These are phyloP conservation scores for Cymbidium sinense DNA, from an alignment of 106 monocot species.

Conservation along the genomic window DNA sequence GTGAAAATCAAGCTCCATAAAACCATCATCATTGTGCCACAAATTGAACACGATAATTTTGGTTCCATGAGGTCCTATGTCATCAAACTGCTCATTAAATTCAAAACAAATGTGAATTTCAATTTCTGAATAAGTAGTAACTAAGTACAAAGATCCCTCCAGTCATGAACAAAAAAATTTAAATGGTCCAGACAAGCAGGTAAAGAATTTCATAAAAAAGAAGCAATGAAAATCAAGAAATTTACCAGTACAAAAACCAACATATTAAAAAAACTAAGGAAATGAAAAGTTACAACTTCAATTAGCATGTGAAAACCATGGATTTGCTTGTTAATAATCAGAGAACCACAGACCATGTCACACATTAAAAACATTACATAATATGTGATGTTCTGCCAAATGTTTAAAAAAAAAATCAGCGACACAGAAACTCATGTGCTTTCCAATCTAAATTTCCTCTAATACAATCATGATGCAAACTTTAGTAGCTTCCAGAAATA, in stretches of 20 bases:
- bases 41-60: conserved; percentile 79
- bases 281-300: neutral
- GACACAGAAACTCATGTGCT: neutral
- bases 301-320: neutral
- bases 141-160: neutral
- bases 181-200: neutral
- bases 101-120: conserved; percentile 27
- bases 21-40: conserved; percentile 80
- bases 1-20: conserved; percentile 85
- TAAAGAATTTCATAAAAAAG: neutral
- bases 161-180: neutral
- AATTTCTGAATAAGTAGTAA: conserved; percentile 13
- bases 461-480: neutral
- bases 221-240: neutral
- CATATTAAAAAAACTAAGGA: neutral
- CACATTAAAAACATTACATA: neutral
- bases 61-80: conserved; percentile 81
- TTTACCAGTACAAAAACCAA: neutral
- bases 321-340: neutral
- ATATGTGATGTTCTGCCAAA: neutral
- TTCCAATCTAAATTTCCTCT: neutral
- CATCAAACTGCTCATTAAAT: conserved; percentile 81
- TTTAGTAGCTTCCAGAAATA: neutral
- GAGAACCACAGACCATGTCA: neutral
- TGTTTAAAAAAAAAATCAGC: neutral